Base-by-base conservation (phyloP, 345 rosid genomes). In the Eucalyptus polyanthemos region DNA sequence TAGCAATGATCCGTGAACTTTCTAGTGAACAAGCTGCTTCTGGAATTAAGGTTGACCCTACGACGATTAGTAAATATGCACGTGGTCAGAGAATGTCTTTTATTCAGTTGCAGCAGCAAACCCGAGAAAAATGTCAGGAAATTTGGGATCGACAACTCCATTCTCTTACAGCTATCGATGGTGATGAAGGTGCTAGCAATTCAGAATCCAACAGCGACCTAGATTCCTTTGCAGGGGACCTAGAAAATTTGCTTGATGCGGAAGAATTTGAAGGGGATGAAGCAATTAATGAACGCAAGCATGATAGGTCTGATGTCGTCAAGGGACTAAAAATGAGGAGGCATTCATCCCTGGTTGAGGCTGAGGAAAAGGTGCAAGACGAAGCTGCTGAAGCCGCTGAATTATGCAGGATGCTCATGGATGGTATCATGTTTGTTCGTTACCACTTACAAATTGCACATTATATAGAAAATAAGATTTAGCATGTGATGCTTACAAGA, bases 41-140 rank as follows among this genome's bases (percentile, higher is more conserved):
- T 51, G 99, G 99, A 29, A 95, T 97, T 89, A 95, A 97, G 93
- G 99, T 98, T 86, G 99, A 97, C 91, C 97, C 98, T 88, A 95
- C 98, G 89, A 96, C 99, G 67, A 97, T 97, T 89, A 93, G 96
- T 92, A 97, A 96, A 91, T 98, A 97, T 95, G 99, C 99, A 76
- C 98, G 98, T 88, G 99, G 99, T 85, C 99, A 98, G 92, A 91
- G 99, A 72, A 98, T 98, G 99, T 98, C 99, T 88, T 98, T 95
- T 92, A 96, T 97, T 90, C 99, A 98, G 96, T 91, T 97, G 91
- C 99, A 98, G 92, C 99, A 98, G 89, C 99, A 98, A 93, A 97
- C 99, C 86, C 96, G 99, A 89, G 99, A 97, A 93, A 98, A 97
- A 89, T 98, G 99, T 90, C 99, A 97, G 93, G 99, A 98, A 91